phyloP scores from a whole-genome alignment of 2,329 filamentous ascomycete species.

The Emmonsiellopsis sp. region DNA sequence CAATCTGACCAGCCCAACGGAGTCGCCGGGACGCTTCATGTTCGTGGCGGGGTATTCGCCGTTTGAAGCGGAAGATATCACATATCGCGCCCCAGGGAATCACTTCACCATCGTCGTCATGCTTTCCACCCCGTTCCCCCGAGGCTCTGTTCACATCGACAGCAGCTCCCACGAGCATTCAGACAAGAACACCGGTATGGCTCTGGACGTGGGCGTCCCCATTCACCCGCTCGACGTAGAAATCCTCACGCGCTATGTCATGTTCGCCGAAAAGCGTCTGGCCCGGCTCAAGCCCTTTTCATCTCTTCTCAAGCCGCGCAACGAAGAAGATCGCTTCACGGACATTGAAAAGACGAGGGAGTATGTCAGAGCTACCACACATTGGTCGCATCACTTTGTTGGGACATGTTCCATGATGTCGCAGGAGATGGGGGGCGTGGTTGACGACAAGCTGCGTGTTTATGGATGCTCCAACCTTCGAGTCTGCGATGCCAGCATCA shows the following conservation, averaged over 20 bases:
- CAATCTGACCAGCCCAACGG: background rate
- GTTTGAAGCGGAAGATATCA: constrained; percentile 1
- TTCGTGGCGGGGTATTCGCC: background rate
- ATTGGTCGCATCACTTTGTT: constrained; percentile 13
- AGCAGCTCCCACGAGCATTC: background rate
- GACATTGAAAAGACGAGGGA: constrained; percentile 9
- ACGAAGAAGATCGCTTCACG: constrained; percentile 5
- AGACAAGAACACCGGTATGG: constrained; percentile 12
- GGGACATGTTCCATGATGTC: constrained; percentile 22
- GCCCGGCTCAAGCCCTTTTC: constrained; percentile 8
- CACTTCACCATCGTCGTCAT: constrained; percentile 11
- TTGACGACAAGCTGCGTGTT: constrained; percentile 20
- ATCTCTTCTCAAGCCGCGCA: constrained; percentile 5
- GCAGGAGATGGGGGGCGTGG: constrained; percentile 16
- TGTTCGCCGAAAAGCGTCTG: constrained; percentile 11
- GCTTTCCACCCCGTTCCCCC: constrained; percentile 16
- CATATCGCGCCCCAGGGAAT: background rate
- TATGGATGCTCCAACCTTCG: constrained; percentile 20
- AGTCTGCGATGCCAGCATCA: constrained; percentile 20
- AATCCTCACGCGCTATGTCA: constrained; percentile 13
- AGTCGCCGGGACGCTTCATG: background rate
- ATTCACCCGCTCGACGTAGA: constrained; percentile 12
- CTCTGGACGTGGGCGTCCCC: constrained; percentile 15
- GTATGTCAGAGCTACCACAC: constrained; percentile 9
- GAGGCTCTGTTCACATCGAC: constrained; percentile 12